Conservation (phyloP, 139 green algal genomes). For the Astrephomene gubernaculifera region DNA sequence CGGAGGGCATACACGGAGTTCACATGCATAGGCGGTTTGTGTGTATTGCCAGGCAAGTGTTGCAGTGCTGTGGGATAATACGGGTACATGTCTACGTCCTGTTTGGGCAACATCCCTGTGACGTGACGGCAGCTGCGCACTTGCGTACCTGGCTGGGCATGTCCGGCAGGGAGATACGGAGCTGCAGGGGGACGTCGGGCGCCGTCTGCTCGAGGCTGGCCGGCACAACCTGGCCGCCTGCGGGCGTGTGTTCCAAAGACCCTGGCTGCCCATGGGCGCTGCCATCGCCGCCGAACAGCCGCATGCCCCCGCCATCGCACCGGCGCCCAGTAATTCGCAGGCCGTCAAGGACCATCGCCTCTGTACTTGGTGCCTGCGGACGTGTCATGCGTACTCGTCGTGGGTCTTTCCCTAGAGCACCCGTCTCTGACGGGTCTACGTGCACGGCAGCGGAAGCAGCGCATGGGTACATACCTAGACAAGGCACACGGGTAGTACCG, state of each 20-base stretch:
- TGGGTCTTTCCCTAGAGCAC: too few species aligned
- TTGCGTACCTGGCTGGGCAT: constrained; percentile 44
- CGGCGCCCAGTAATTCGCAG: background rate
- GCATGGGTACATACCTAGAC: too few species aligned
- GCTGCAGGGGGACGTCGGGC: constrained; percentile 38
- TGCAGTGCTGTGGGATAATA: too few species aligned
- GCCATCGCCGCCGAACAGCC: constrained; percentile 29
- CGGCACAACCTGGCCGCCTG: background rate
- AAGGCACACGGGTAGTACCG: too few species aligned
- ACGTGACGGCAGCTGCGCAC: too few species aligned
- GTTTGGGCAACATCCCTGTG: too few species aligned
- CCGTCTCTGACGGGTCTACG: too few species aligned
- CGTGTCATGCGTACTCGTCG: too few species aligned
- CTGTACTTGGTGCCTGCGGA: background rate
- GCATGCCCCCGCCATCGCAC: constrained; percentile 30
- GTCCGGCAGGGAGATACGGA: constrained; percentile 39
- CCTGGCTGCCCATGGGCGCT: background rate
- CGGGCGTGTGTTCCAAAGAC: background rate
- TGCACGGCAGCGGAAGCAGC: too few species aligned
- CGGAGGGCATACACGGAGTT: background rate
- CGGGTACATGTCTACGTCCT: too few species aligned
- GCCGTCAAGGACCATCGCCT: background rate
- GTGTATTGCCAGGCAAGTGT: too few species aligned
- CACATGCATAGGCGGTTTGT: too few species aligned
- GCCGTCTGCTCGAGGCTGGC: background rate